A percentile compares a stretch with the other conserved stretches of the same genome.
phyloP scores from a whole-genome alignment of 2,329 filamentous ascomycete species.

The Neofusicoccum cordaticola region DNA sequence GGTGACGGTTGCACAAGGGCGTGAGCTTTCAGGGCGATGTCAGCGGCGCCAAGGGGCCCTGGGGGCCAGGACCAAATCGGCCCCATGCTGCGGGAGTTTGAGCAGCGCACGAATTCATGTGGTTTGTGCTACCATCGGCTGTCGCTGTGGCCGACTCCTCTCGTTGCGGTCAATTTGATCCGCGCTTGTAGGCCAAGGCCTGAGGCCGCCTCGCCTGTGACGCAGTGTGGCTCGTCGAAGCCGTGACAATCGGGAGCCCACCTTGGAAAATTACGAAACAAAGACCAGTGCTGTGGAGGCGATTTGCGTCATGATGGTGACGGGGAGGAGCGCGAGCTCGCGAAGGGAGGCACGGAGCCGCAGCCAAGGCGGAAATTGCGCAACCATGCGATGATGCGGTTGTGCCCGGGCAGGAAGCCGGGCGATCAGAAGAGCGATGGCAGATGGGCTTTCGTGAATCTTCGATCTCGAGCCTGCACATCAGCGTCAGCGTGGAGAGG shows the following conservation, averaged over 20 bases:
- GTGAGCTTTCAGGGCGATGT: not conserved
- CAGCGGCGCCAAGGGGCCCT: not conserved
- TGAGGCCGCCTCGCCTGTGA: not conserved
- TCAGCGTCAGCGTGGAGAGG: conserved; percentile 1
- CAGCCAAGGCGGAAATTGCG: not conserved
- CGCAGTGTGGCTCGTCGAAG: not conserved
- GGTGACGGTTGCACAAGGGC: not conserved
- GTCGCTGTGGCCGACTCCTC: not conserved
- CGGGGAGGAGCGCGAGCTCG: not conserved
- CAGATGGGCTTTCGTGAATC: conserved; percentile 6
- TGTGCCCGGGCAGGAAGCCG: not conserved
- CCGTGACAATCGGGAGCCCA: not conserved
- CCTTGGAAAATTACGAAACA: not conserved
- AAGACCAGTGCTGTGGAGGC: not conserved
- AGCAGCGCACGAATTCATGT: too few relatives aligned
- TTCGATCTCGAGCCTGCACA: conserved; percentile 14
- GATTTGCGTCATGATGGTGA: not conserved
- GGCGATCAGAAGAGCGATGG: not conserved
- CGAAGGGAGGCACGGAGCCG: not conserved
- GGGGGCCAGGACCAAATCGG: not conserved
- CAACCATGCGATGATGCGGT: not conserved
- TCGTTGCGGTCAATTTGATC: not conserved
- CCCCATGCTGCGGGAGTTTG: not conserved
- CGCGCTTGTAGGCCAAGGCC: not conserved
- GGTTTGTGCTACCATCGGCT: not conserved